Percentiles rank a stretch among this genome's conserved stretches.
Conservation (phyloP, 2,329 filamentous ascomycete species). For the Stagonosporopsis chrysanthemi region DNA sequence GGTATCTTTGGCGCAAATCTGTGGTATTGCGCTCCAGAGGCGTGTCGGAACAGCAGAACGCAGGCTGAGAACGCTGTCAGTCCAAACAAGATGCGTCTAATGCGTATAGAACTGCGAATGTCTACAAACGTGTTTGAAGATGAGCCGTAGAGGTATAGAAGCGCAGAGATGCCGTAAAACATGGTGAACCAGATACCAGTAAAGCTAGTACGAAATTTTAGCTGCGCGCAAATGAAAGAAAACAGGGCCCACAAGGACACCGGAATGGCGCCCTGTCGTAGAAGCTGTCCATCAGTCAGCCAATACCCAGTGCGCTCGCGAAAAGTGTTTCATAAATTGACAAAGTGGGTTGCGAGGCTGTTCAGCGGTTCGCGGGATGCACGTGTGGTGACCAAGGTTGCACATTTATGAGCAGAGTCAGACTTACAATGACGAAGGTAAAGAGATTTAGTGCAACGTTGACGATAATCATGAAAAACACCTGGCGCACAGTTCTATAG, state of each 20-base stretch:
- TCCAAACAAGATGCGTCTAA: slow-evolving; percentile 40
- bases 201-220: slow-evolving; percentile 33
- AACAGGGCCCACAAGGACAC: slow-evolving; percentile 40
- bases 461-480: slow-evolving; percentile 39
- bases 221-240: slow-evolving; percentile 39
- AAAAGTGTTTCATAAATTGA: background rate
- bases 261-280: slow-evolving; percentile 37
- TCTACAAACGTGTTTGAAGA: slow-evolving; percentile 30
- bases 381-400: background rate
- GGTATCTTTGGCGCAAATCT: slow-evolving; percentile 8
- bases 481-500: slow-evolving; percentile 34
- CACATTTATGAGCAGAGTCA: background rate
- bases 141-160: slow-evolving; percentile 34
- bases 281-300: slow-evolving; percentile 33
- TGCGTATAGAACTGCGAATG: slow-evolving; percentile 33
- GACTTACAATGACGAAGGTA: slow-evolving; percentile 43
- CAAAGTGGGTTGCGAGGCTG: background rate
- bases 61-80: slow-evolving; percentile 39
- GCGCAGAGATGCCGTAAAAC: slow-evolving; percentile 35
- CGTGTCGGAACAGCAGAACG: slow-evolving; percentile 35
- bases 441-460: slow-evolving; percentile 37
- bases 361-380: background rate
- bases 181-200: slow-evolving; percentile 41
- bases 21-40: slow-evolving; percentile 25
- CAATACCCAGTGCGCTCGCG: background rate